Evolutionary conservation across 192 early-diverging fungal genomes (phyloP), one percentile per base, ranked within the genome.

Genomic region (Coemansia asiatica): DNA sequence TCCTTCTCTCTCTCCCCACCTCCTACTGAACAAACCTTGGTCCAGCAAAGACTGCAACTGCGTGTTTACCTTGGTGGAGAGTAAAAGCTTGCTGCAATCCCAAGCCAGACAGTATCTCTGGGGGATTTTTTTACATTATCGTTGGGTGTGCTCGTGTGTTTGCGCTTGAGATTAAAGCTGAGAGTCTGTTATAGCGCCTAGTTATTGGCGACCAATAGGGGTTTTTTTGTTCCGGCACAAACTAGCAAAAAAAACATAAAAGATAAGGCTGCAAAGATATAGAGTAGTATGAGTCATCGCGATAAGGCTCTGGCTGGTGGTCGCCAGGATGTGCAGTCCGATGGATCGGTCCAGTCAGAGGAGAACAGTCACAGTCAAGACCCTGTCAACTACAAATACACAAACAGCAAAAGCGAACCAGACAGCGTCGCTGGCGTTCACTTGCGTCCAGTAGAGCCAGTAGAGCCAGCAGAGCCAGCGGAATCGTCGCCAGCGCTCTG

Each of bases 401-500:
- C 1, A 16, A 13, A 13, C 40, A 44, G 15, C 2, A 44, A 13
- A 13, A 3, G 40, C 40, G 40, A 44, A 44, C 2, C 40, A 44
- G 40, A 44, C 8, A 13, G 15, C 15, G 15, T 44, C 15, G 6
- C 40, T 13, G 10, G 5, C 15, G 40, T 13, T 9, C 40, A 13
- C 40, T 16, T 44, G 40, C 40, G 15, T 13, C 10, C 40, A 13
- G 23, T 21, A 15, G 51, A 18, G 40, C 22, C 46, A 29, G 60
- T 29, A 22, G 27, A 49, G 47, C 48, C 27, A 22, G 23, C 31
- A 15, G 51, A 18, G 40, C 22, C 46, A 29, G 60, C 49, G 10
- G 27, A 49, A 22, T 56, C 21, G 35, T 15, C 38, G n/a, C 40
- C 54, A 19, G 64, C 59, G 15, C 53, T 53, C n/a, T 80, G 78